Conservation (phyloP, 352 stramenopile species). For the Phytophthora brassicae region DNA sequence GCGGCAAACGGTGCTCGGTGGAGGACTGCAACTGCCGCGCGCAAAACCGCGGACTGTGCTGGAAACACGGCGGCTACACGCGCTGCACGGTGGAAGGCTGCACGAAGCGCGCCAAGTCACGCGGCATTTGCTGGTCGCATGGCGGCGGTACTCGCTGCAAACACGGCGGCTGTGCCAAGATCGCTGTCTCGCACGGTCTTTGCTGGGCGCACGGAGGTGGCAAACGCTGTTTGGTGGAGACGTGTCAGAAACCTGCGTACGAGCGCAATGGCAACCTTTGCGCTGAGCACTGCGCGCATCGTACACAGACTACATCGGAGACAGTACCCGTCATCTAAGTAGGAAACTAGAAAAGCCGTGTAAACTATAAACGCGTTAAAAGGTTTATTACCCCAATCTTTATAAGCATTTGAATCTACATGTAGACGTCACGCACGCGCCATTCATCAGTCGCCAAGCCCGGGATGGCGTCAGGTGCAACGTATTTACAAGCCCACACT, state of each 20-base stretch:
- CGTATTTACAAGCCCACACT: too few species aligned
- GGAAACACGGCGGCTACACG: slow-evolving; percentile 48
- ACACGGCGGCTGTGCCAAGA: slow-evolving; percentile 49
- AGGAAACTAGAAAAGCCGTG: not conserved
- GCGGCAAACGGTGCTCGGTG: slow-evolving; percentile 54
- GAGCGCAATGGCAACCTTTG: slow-evolving; percentile 53
- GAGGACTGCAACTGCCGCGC: slow-evolving; percentile 55
- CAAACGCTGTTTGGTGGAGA: slow-evolving; percentile 44
- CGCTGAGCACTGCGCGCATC: slow-evolving; percentile 39
- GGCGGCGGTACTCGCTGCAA: slow-evolving; percentile 67
- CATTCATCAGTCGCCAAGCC: too few species aligned
- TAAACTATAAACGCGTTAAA: slow-evolving; percentile 1
- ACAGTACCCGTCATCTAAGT: not conserved
- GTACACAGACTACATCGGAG: not conserved
- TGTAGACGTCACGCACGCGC: too few species aligned
- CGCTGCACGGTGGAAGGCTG: slow-evolving; percentile 54
- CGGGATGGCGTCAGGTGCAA: too few species aligned
- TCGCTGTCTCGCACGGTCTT: slow-evolving; percentile 49
- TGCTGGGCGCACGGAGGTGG: slow-evolving; percentile 61
- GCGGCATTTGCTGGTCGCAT: slow-evolving; percentile 79
- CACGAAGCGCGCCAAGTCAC: slow-evolving; percentile 66
- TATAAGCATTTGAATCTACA: too few species aligned
- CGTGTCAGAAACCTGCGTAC: slow-evolving; percentile 50
- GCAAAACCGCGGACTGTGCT: slow-evolving; percentile 53
- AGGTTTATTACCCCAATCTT: not conserved